Conservation (phyloP, 2,329 filamentous ascomycete genomes). For the Arthroderma uncinatum region DNA sequence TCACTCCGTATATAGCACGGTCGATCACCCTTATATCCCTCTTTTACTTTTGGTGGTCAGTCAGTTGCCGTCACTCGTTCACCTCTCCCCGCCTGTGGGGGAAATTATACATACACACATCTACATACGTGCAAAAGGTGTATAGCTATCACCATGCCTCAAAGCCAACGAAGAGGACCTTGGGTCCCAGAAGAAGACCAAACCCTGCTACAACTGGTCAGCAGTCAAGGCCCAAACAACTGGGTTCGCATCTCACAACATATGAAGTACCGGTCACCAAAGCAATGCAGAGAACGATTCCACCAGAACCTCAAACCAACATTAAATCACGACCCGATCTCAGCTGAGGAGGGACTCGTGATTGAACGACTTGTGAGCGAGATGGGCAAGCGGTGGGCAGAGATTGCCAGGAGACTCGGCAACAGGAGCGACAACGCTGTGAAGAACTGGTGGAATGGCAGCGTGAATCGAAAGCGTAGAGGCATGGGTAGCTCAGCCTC, state of each 20-base stretch:
- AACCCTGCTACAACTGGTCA: constrained; percentile 58
- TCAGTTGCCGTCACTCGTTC: not conserved
- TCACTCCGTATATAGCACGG: not conserved
- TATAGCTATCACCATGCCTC: constrained; percentile 27
- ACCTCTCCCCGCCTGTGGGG: not conserved
- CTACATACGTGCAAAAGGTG: not conserved
- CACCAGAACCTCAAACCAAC: constrained; percentile 81
- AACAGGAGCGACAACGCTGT: constrained; percentile 90
- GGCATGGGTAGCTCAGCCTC: constrained; percentile 12
- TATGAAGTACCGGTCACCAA: constrained; percentile 69
- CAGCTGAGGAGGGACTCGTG: constrained; percentile 54
- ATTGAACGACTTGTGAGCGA: constrained; percentile 68
- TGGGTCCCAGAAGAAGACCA: constrained; percentile 72
- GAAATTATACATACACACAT: not conserved
- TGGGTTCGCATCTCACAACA: constrained; percentile 78
- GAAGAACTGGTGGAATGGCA: constrained; percentile 97
- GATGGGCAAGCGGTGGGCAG: constrained; percentile 82
- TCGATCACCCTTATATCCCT: not conserved
- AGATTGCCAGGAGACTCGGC: constrained; percentile 71
- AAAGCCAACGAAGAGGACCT: constrained; percentile 59
- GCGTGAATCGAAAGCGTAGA: constrained; percentile 66
- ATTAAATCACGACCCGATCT: constrained; percentile 63
- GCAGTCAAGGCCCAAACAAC: constrained; percentile 63
- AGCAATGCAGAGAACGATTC: constrained; percentile 89
- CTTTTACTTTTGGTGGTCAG: not conserved